phyloP scores from a whole-genome alignment of 306 rosid species.

The Dryas octopetala region DNA sequence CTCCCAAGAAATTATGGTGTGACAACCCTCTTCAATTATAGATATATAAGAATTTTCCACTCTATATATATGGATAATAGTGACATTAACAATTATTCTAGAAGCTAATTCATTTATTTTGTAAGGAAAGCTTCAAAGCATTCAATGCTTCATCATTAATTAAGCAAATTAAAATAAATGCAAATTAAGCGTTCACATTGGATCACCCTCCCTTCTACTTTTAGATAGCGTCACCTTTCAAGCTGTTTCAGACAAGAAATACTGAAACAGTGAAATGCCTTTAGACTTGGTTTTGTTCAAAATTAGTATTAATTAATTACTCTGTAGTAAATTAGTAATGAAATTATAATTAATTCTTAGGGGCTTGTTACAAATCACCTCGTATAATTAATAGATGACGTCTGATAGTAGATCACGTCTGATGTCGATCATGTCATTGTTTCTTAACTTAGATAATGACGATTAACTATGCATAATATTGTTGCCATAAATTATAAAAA shows the following conservation, averaged over 20 bases:
- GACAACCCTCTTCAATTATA: too few species aligned
- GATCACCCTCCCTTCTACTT: not conserved
- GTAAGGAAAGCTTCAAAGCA: not conserved
- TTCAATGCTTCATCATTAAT: not conserved
- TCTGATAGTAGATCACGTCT: not conserved
- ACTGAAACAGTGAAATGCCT: not conserved
- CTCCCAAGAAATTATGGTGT: too few species aligned
- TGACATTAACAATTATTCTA: conserved; percentile 6
- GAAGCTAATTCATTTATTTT: not conserved
- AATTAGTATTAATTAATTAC: too few species aligned
- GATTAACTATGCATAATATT: not conserved
- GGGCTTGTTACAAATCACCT: not conserved
- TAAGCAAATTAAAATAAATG: not conserved
- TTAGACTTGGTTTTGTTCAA: not conserved
- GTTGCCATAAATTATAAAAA: not conserved
- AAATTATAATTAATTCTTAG: too few species aligned
- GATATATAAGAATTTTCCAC: too few species aligned
- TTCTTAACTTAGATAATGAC: conserved; percentile 12
- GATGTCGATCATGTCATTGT: not conserved
- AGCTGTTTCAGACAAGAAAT: conserved; percentile 8
- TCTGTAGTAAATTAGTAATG: too few species aligned
- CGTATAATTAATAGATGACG: not conserved
- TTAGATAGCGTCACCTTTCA: conserved; percentile 1
- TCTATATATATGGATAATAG: not conserved
- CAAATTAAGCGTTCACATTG: not conserved